These are phyloP conservation scores for Prunus persica DNA, from an alignment of 306 rosid genomes.

Conservation along the genomic window DNA sequence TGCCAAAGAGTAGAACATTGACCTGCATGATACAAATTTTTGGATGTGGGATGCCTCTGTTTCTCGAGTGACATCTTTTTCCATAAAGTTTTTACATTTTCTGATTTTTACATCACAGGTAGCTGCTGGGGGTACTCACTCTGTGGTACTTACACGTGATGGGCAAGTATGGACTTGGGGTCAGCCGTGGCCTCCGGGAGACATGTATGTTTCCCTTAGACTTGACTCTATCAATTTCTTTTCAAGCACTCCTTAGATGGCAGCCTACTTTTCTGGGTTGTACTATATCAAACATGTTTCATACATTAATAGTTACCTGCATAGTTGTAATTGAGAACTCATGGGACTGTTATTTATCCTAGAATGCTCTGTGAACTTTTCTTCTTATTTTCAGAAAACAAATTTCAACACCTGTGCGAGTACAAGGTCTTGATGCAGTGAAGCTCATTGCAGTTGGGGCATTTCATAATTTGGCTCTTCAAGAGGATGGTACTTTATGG, in stretches of 20 bases:
- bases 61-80: neutral
- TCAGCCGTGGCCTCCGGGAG: slow-evolving; percentile 99
- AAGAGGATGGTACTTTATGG: slow-evolving; percentile 90
- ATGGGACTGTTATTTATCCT: neutral
- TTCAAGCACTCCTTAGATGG: neutral
- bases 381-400: slow-evolving; percentile 57
- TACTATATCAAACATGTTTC: neutral
- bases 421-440: slow-evolving; percentile 93
- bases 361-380: neutral
- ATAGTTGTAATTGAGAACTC: slow-evolving; percentile 15
- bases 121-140: slow-evolving; percentile 99
- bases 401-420: slow-evolving; percentile 90
- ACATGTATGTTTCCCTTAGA: slow-evolving; percentile 56
- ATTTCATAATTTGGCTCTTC: slow-evolving; percentile 96
- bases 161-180: slow-evolving; percentile 99
- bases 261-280: neutral
- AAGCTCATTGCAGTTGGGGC: slow-evolving; percentile 96
- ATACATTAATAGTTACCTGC: slow-evolving; percentile 3
- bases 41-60: neutral
- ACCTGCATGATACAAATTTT: neutral
- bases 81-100: neutral
- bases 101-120: slow-evolving; percentile 50
- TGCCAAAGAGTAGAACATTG: slow-evolving; percentile 3
- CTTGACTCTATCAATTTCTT: slow-evolving; percentile 13
- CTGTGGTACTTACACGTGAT: slow-evolving; percentile 90